These are phyloP conservation scores for Globisporangium splendens DNA, from an alignment of 352 stramenopile genomes.

Conservation along the genomic window DNA sequence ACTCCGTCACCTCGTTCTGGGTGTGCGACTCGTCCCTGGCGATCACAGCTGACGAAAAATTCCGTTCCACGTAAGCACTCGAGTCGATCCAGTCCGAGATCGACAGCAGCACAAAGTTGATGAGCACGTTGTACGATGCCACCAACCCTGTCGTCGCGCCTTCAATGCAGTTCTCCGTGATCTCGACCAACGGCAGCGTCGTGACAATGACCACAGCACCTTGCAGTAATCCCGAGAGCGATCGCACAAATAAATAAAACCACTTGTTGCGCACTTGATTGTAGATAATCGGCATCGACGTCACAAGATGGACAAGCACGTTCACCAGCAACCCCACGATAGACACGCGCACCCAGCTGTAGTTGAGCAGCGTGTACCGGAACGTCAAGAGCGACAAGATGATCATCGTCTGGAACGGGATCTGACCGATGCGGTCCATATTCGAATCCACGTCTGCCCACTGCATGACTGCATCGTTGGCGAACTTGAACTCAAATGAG, in stretches of 20 bases:
- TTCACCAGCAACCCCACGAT: conserved; percentile 37
- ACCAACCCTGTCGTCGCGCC: conserved; percentile 63
- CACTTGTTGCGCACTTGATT: conserved; percentile 33
- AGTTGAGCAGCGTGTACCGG: conserved; percentile 62
- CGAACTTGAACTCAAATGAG: conserved; percentile 67
- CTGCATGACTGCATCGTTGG: conserved; percentile 33
- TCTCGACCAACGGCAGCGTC: conserved; percentile 64
- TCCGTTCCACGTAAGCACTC: conserved; percentile 28
- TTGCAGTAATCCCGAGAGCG: conserved; percentile 37
- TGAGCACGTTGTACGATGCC: conserved; percentile 56
- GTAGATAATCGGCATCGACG: conserved; percentile 48
- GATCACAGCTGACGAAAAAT: conserved; percentile 36
- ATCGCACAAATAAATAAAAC: conserved; percentile 44
- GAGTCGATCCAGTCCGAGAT: conserved; percentile 57
- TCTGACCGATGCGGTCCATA: conserved; percentile 31
- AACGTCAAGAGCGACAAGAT: conserved; percentile 47
- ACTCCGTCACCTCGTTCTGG: conserved; percentile 32
- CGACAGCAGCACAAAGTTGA: conserved; percentile 54
- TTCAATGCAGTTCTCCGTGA: conserved; percentile 71
- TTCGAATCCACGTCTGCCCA: conserved; percentile 47
- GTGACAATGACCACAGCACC: conserved; percentile 45
- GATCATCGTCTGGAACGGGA: conserved; percentile 42
- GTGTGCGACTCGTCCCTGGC: conserved; percentile 26
- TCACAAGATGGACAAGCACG: conserved; percentile 29
- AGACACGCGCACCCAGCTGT: conserved; percentile 64